Percentiles rank a stretch among this genome's conserved stretches.
phyloP scores from a whole-genome alignment of 371 early-diverging fungal genomes.

The Zychaea mexicana region DNA sequence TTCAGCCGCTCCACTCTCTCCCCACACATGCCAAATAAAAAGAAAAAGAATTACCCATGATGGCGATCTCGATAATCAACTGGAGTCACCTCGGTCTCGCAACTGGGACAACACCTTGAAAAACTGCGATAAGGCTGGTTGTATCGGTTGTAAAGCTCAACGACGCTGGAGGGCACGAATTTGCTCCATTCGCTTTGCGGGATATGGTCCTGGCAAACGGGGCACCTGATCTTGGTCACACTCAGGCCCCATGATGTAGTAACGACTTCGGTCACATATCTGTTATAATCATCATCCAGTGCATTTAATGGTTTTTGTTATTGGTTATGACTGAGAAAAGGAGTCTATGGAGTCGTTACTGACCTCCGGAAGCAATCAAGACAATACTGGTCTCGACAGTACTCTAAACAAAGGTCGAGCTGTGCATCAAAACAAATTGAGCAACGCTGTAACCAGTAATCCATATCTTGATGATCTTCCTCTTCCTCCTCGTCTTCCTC shows the following conservation, averaged over 20 bases:
- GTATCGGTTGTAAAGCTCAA: slow-evolving; percentile 58
- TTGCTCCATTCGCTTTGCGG: slow-evolving; percentile 66
- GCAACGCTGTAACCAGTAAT: slow-evolving; percentile 64
- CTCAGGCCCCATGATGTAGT: slow-evolving; percentile 70
- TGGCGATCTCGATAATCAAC: slow-evolving; percentile 27
- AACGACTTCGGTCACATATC: slow-evolving; percentile 70
- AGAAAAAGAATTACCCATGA: not conserved
- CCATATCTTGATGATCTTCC: slow-evolving; percentile 41
- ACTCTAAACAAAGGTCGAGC: slow-evolving; percentile 64
- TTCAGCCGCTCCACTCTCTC: no score
- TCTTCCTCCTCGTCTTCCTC: slow-evolving; percentile 9
- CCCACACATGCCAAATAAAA: no score
- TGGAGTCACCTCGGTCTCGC: slow-evolving; percentile 57
- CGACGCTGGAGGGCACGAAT: slow-evolving; percentile 34
- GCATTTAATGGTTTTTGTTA: no score
- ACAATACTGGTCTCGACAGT: slow-evolving; percentile 71
- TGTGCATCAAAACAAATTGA: slow-evolving; percentile 72
- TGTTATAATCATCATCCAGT: slow-evolving; percentile 22
- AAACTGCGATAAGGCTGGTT: slow-evolving; percentile 70
- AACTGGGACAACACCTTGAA: slow-evolving; percentile 60
- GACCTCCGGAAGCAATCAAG: slow-evolving; percentile 65
- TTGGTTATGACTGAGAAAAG: no score
- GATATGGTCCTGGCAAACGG: slow-evolving; percentile 61
- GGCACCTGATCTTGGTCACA: slow-evolving; percentile 61
- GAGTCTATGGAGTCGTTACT: not conserved